A percentile compares a stretch with the other conserved stretches of the same genome.
Conservation (phyloP, 306 rosid species). For the Styphnolobium japonicum region DNA sequence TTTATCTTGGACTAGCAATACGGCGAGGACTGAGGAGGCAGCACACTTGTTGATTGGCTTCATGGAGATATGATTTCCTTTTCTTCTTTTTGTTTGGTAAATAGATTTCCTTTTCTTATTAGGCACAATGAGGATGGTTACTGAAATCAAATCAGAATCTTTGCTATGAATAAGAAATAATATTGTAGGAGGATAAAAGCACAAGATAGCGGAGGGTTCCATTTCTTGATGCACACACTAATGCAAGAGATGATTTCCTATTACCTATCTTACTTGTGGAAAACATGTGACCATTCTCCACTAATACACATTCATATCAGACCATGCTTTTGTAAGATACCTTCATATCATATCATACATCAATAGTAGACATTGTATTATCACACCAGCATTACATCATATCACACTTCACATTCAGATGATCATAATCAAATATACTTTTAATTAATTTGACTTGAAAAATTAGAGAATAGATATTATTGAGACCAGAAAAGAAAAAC, state of each 20-base stretch:
- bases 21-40: background rate
- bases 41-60: background rate
- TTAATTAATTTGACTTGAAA: background rate
- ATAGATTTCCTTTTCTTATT: background rate
- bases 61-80: background rate
- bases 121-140: background rate
- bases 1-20: background rate
- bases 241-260: background rate
- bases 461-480: background rate
- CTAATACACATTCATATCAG: no score
- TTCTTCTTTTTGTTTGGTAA: background rate
- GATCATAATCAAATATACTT: background rate
- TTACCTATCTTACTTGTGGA: background rate
- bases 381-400: no score
- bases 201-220: background rate
- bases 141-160: background rate
- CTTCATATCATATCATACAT: no score
- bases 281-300: background rate
- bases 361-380: no score
- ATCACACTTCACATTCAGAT: no score
- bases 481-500: no score
- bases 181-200: background rate
- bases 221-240: background rate
- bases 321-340: no score
- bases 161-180: background rate